Percentiles rank a stretch among this genome's conserved stretches.
Conservation (phyloP, 805 yeast species). For the Yarrowia alimentaria region DNA sequence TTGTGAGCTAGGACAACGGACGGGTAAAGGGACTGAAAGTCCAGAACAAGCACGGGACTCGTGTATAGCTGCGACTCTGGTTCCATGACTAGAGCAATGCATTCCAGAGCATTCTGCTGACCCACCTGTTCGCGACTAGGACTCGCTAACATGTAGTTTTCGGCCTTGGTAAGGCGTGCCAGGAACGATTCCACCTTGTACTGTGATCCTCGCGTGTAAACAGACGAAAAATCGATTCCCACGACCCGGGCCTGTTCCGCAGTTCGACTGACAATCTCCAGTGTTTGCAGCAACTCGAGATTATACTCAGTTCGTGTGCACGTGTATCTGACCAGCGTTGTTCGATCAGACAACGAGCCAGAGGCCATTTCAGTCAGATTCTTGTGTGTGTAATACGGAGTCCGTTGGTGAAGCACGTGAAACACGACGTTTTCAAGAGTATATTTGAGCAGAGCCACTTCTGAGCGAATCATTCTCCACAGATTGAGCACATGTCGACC, state of each 20-base stretch:
- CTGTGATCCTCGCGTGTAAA: conserved; percentile 88
- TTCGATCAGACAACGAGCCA: neutral
- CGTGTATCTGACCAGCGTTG: conserved; percentile 45
- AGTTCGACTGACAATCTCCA: conserved; percentile 66
- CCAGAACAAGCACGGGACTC: conserved; percentile 85
- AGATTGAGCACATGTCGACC: conserved; percentile 85
- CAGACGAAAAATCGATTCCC: conserved; percentile 88
- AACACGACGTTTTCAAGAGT: conserved; percentile 73
- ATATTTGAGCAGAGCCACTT: conserved; percentile 62
- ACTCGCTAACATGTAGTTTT: conserved; percentile 67
- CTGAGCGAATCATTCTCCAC: conserved; percentile 74
- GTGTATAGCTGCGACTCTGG: conserved; percentile 82
- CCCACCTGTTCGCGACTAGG: conserved; percentile 81
- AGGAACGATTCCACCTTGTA: conserved; percentile 87
- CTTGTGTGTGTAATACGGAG: conserved; percentile 59
- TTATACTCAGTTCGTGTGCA: conserved; percentile 47
- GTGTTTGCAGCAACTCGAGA: conserved; percentile 51
- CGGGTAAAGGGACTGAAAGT: conserved; percentile 92
- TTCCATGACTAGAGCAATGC: conserved; percentile 89
- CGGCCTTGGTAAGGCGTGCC: conserved; percentile 69
- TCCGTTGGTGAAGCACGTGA: conserved; percentile 61
- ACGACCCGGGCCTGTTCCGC: conserved; percentile 80
- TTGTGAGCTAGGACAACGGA: conserved; percentile 89
- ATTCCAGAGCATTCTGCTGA: conserved; percentile 79
- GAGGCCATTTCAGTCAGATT: conserved; percentile 45